Conservation (phyloP, 2,329 filamentous ascomycete species). For the Venturia oleaginea region DNA sequence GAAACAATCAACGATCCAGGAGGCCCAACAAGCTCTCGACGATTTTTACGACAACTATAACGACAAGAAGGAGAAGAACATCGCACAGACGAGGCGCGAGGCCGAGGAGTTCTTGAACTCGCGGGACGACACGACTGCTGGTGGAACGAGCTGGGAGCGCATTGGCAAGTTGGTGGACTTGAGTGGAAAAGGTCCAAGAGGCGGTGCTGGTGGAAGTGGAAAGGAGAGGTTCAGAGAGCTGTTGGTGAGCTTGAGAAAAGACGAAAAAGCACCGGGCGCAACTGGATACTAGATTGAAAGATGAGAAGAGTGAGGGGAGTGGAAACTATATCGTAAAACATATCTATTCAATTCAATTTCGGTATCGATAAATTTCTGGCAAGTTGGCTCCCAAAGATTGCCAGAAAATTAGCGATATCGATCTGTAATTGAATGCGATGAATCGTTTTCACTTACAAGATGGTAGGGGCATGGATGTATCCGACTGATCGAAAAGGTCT, state of each 20-base stretch:
- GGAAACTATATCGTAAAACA: too few species aligned
- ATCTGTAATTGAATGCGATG: background rate
- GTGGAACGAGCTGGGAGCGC: constrained; percentile 96
- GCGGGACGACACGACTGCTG: constrained; percentile 85
- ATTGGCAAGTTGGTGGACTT: constrained; percentile 97
- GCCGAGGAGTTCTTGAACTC: constrained; percentile 85
- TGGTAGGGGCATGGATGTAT: background rate
- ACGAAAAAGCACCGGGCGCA: constrained; percentile 69
- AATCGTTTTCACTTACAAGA: background rate
- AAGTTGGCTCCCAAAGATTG: too few species aligned
- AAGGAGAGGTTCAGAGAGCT: constrained; percentile 96
- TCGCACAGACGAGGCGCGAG: constrained; percentile 80
- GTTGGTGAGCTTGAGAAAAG: constrained; percentile 78
- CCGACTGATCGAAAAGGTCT: background rate
- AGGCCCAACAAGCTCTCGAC: constrained; percentile 89
- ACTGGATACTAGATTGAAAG: constrained; percentile 26
- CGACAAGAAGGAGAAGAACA: constrained; percentile 89
- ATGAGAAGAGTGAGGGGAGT: background rate
- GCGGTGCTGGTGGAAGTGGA: constrained; percentile 79
- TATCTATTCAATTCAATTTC: background rate
- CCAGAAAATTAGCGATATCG: background rate
- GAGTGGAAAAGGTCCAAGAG: constrained; percentile 82
- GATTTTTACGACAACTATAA: constrained; percentile 99
- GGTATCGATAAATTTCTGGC: background rate
- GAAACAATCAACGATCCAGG: constrained; percentile 76